Evolutionary conservation across 352 stramenopile species (phyloP).

Genomic region (Hyaloperonospora brassicae): DNA sequence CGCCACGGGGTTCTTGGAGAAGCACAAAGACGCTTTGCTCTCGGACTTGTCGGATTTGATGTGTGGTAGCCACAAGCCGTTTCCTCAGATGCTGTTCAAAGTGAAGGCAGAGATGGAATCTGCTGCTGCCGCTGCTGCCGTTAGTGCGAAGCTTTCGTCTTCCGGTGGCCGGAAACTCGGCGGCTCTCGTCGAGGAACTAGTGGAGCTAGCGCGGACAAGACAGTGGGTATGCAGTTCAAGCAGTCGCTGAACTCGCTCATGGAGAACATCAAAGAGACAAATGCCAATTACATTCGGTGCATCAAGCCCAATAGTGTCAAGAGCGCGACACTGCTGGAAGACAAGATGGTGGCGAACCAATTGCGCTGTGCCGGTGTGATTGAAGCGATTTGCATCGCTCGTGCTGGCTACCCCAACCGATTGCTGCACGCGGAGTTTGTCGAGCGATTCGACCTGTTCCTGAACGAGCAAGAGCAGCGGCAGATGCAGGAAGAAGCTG

Average conservation of each 20-base stretch:
- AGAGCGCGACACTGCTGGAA: slow-evolving; percentile 55
- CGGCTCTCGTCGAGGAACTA: slow-evolving; percentile 3
- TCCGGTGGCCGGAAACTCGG: slow-evolving; percentile 27
- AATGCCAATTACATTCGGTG: slow-evolving; percentile 78
- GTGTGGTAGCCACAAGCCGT: slow-evolving; percentile 38
- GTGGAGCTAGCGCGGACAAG: slow-evolving; percentile 21
- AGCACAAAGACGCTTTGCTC: slow-evolving; percentile 90
- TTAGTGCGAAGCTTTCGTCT: slow-evolving; percentile 16
- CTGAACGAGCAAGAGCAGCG: slow-evolving; percentile 34
- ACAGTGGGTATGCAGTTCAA: slow-evolving; percentile 83
- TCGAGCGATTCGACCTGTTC: slow-evolving; percentile 61
- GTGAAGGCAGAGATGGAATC: slow-evolving; percentile 32
- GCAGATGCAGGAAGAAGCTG: slow-evolving; percentile 20
- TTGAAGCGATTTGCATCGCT: slow-evolving; percentile 73
- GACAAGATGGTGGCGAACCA: slow-evolving; percentile 71
- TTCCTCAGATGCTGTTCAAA: slow-evolving; percentile 52
- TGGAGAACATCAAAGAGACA: slow-evolving; percentile 65
- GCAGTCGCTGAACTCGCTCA: slow-evolving; percentile 52
- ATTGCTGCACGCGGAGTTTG: slow-evolving; percentile 69
- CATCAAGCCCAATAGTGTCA: slow-evolving; percentile 79
- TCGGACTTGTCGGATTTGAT: slow-evolving; percentile 86
- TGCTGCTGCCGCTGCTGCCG: slow-evolving; percentile 14
- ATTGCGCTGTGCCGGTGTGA: slow-evolving; percentile 70
- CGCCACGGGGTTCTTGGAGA: slow-evolving; percentile 88
- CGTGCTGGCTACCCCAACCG: slow-evolving; percentile 71